These are phyloP conservation scores for Solanum pimpinellifolium DNA, from an alignment of 257 asterid species.

Conservation along the genomic window DNA sequence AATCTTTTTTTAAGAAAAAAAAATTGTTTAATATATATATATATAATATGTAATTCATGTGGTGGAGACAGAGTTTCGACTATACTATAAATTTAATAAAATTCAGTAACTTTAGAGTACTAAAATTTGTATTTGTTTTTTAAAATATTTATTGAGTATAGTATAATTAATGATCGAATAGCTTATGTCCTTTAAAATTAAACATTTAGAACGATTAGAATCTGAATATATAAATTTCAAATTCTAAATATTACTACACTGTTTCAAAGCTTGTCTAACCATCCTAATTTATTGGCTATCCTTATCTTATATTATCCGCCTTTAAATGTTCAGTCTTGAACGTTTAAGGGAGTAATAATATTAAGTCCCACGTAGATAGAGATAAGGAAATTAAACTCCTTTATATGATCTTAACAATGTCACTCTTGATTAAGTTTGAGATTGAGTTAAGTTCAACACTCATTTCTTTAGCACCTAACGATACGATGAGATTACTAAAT, in stretches of 20 bases:
- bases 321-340: not conserved
- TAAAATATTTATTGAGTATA: not conserved
- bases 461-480: not conserved
- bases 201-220: not conserved
- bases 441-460: not conserved
- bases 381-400: not conserved
- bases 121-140: not conserved
- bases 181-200: not conserved
- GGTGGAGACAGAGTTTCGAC: not conserved
- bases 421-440: too few species aligned
- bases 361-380: not conserved
- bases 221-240: not conserved
- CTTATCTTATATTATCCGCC: not conserved
- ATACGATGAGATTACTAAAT: not conserved
- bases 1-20: not conserved
- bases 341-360: too few species aligned
- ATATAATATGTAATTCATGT: not conserved
- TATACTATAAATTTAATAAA: not conserved
- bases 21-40: not conserved
- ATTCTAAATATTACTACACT: not conserved
- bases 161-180: not conserved
- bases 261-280: not conserved
- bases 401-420: not conserved
- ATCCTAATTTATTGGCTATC: not conserved
- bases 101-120: not conserved